A percentile compares a stretch with the other conserved stretches of the same genome.
Evolutionary conservation across 176 grass and related monocot genomes (phyloP).

Genomic region (Zoysia japonica): DNA sequence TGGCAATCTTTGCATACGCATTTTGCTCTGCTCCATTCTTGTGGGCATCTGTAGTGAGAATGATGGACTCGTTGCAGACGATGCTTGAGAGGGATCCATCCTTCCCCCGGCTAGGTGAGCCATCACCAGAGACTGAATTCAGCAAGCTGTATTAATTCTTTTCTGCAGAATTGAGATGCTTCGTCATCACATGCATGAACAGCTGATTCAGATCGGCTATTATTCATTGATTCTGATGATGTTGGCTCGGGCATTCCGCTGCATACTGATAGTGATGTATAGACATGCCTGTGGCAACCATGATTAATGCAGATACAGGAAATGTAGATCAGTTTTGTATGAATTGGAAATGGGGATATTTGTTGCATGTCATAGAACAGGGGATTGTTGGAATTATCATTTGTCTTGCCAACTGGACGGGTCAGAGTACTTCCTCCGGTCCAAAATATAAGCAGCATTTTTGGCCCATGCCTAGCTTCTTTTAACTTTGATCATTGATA

Average conservation of each 20-base stretch:
- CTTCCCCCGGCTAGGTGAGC: constrained; percentile 73
- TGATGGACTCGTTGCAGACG: constrained; percentile 62
- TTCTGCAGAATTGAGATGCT: constrained; percentile 33
- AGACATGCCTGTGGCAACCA: constrained; percentile 37
- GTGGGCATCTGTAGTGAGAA: constrained; percentile 66
- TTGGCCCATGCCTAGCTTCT: too few relatives aligned
- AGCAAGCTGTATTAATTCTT: constrained; percentile 82
- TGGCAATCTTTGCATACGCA: constrained; percentile 63
- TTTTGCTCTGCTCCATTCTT: constrained; percentile 63
- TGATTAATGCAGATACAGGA: constrained; percentile 43
- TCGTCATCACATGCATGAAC: constrained; percentile 23
- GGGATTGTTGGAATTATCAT: constrained; percentile 36
- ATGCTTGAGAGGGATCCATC: constrained; percentile 75
- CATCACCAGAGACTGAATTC: constrained; percentile 66
- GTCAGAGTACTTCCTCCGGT: background rate
- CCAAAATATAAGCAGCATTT: too few relatives aligned
- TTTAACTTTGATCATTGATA: too few relatives aligned
- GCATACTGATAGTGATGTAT: constrained; percentile 26
- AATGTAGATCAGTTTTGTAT: constrained; percentile 36
- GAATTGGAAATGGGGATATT: constrained; percentile 23
- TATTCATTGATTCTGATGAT: constrained; percentile 50
- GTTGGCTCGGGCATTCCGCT: constrained; percentile 40
- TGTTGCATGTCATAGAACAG: constrained; percentile 21
- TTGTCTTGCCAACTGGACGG: background rate
- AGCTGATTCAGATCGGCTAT: constrained; percentile 28